Evolutionary conservation across 2,329 filamentous ascomycete genomes (phyloP), one percentile per base, ranked within the genome.

Genomic region (Xylariaceae sp.): DNA sequence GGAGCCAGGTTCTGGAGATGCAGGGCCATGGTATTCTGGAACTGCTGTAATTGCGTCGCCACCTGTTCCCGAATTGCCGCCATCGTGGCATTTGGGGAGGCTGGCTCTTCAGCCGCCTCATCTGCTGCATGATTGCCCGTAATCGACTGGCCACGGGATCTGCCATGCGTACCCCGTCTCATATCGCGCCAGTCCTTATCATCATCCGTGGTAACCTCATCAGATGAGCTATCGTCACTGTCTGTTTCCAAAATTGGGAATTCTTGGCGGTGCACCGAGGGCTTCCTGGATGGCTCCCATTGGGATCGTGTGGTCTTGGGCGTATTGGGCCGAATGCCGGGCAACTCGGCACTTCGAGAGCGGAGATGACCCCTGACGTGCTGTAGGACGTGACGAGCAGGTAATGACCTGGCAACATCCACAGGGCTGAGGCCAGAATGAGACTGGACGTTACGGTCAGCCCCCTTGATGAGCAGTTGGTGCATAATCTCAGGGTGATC

Each of bases 401-500:
- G 81, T 10, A 82, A 78, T 4, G 88, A 88, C 34, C 82, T 82
- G 30, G 88, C 83, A 60, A 94, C 78, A 70, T 94, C 89, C 2
- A 86, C 81, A 13, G 89, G 82, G 2, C 85, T 87, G 63, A 88
- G 86, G 18, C 88, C 88, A 54, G 86, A 85, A 51, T 89, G 74
- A 68, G 86, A 92, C 65, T 86, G 81, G 61, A 89, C 78, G 50
- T 81, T 85, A 37, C 88, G 83, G 73, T 92, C 87, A 2, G 89
- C 89, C 45, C 89, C 88, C 47, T 84, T 82, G 23, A 88, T 78
- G 65, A 92, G 85, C 59, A 96, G 80, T 11, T 88, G 84, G 61
- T 88, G 82, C 11, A 93, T 87, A 65, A 94, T 90, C 70, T 91
- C 86, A 9, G 84, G 77, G 68, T 92, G 87, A 62, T 87, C 84